These are phyloP conservation scores for Aphanomyces invadans DNA, from an alignment of 352 stramenopile species.

Conservation along the genomic window DNA sequence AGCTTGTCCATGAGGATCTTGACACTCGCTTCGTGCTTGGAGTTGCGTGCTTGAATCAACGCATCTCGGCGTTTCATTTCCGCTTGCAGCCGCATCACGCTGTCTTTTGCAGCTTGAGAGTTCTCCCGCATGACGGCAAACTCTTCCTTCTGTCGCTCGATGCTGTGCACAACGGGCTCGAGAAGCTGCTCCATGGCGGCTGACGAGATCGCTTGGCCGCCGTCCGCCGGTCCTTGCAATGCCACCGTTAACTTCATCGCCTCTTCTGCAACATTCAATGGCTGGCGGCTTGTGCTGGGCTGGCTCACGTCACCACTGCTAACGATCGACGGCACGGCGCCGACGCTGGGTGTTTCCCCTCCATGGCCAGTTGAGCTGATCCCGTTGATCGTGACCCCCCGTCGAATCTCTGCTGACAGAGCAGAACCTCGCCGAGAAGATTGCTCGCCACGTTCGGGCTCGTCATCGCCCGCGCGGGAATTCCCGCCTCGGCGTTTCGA, in stretches of 20 bases:
- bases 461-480: not conserved
- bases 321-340: not conserved
- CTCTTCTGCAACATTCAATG: not conserved
- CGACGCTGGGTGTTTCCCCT: not conserved
- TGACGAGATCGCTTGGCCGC: constrained; percentile 15
- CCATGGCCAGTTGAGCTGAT: not conserved
- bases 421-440: not conserved
- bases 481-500: not conserved
- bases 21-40: constrained; percentile 61
- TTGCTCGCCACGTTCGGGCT: not conserved
- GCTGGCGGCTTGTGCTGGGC: not conserved
- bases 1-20: constrained; percentile 73
- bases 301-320: not conserved
- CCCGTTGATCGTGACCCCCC: not conserved
- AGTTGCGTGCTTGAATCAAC: constrained; percentile 64
- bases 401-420: not conserved
- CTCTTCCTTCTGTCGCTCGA: constrained; percentile 71
- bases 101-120: constrained; percentile 70
- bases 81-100: constrained; percentile 52
- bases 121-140: constrained; percentile 49
- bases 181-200: constrained; percentile 33
- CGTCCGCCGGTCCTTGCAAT: not conserved
- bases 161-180: constrained; percentile 66
- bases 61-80: constrained; percentile 79
- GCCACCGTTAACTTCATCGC: not conserved